Conservation (phyloP, 345 rosid species). For the Physaria fendleri region DNA sequence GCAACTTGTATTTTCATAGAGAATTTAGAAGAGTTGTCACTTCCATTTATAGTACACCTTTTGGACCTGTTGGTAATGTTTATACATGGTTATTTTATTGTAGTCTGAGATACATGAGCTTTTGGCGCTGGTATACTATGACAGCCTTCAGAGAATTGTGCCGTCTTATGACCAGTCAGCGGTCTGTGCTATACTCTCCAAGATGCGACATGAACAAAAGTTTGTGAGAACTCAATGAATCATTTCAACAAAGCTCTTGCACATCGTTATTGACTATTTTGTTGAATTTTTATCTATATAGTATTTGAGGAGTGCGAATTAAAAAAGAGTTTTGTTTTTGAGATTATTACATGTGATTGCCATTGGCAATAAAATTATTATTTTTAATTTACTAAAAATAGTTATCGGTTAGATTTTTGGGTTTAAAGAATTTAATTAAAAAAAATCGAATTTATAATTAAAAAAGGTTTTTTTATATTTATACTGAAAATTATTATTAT, state of each 20-base stretch:
- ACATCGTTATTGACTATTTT: constrained; percentile 51
- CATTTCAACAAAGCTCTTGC: constrained; percentile 85
- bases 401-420: no score
- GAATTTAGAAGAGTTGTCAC: background rate
- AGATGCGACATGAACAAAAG: constrained; percentile 69
- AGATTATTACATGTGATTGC: no score
- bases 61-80: constrained; percentile 21
- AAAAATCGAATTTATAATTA: no score
- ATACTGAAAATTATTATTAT: no score
- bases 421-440: no score
- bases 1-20: constrained; percentile 7
- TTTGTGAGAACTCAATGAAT: constrained; percentile 75
- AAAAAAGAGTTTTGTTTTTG: no score
- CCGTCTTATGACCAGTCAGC: constrained; percentile 90
- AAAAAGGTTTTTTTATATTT: no score
- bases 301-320: no score
- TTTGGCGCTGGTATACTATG: constrained; percentile 93
- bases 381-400: no score
- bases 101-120: constrained; percentile 91
- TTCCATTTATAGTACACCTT: background rate
- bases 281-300: no score
- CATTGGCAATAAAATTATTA: no score
- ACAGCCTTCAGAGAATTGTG: constrained; percentile 96
- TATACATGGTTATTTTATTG: constrained; percentile 27
- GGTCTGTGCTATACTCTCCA: constrained; percentile 65